Percentiles rank a stretch among this genome's conserved stretches.
phyloP scores from a whole-genome alignment of 768 basidiomycete species.

The Mycena latifolia region DNA sequence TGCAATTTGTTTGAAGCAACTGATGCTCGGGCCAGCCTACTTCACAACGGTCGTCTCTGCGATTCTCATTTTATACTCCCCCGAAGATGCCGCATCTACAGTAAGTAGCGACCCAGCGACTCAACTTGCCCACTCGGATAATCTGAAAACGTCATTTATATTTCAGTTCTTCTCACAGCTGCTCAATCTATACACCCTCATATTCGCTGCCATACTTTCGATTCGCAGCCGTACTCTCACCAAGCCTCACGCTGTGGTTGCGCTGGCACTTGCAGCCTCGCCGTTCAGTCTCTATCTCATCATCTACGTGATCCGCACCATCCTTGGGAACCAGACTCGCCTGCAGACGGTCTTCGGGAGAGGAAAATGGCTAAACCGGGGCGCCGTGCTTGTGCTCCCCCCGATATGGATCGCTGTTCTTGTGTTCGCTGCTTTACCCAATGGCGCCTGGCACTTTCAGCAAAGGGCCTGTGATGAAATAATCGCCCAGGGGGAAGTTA shows the following conservation, averaged over 20 bases:
- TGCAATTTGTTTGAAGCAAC: not conserved
- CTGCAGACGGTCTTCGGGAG: slow-evolving; percentile 23
- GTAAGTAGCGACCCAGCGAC: slow-evolving; percentile 6
- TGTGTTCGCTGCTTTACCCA: slow-evolving; percentile 16
- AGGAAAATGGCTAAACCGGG: slow-evolving; percentile 21
- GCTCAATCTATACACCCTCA: slow-evolving; percentile 31
- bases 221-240: slow-evolving; percentile 26
- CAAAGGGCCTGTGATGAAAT: slow-evolving; percentile 27
- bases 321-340: slow-evolving; percentile 12
- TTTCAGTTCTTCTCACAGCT: slow-evolving; percentile 32
- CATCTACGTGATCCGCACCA: slow-evolving; percentile 27
- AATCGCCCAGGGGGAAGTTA: not conserved
- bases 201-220: slow-evolving; percentile 30
- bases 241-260: slow-evolving; percentile 23
- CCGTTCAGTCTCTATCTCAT: slow-evolving; percentile 31
- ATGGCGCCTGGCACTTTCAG: slow-evolving; percentile 23
- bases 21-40: slow-evolving; percentile 12
- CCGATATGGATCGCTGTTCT: slow-evolving; percentile 29
- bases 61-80: slow-evolving; percentile 28
- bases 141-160: too few species aligned
- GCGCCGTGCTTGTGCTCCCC: slow-evolving; percentile 7
- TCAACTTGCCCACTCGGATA: too few species aligned
- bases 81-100: slow-evolving; percentile 17
- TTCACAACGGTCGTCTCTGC: slow-evolving; percentile 27
- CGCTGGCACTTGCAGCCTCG: slow-evolving; percentile 23